A percentile compares a stretch with the other conserved stretches of the same genome.
phyloP scores from a whole-genome alignment of 768 basidiomycete genomes.

The Mycena haematopus region DNA sequence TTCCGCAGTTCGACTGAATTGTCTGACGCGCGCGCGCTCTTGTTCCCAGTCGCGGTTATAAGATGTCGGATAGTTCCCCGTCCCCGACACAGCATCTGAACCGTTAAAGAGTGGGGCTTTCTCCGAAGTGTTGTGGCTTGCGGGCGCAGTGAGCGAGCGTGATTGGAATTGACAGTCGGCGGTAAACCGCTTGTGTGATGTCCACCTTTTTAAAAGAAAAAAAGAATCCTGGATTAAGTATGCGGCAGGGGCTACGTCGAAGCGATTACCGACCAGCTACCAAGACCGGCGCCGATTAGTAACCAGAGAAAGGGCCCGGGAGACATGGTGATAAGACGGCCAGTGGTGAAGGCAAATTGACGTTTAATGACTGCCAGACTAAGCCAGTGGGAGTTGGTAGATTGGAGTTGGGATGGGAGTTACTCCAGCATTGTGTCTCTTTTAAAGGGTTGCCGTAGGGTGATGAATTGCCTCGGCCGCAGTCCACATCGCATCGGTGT shows the following conservation, averaged over 20 bases:
- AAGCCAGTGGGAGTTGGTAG: too few species aligned
- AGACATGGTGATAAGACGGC: conserved; percentile 10
- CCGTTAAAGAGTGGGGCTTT: background rate
- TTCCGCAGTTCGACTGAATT: conserved; percentile 23
- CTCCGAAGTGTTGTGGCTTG: background rate
- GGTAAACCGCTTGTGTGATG: conserved; percentile 10
- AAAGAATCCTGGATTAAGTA: background rate
- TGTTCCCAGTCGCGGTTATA: conserved; percentile 31
- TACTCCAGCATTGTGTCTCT: background rate
- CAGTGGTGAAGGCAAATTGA: too few species aligned
- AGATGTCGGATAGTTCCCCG: background rate
- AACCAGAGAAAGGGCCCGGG: background rate
- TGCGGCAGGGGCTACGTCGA: background rate
- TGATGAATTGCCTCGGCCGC: conserved; percentile 25
- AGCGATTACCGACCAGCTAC: background rate
- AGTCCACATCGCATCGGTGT: background rate
- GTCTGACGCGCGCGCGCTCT: conserved; percentile 35
- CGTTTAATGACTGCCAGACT: too few species aligned
- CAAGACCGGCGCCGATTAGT: background rate
- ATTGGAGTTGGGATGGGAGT: background rate
- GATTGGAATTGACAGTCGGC: conserved; percentile 11
- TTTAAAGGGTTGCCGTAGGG: background rate
- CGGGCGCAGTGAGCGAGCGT: background rate
- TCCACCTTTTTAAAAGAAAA: conserved; percentile 17
- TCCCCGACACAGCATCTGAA: background rate